A percentile compares a stretch with the other conserved stretches of the same genome.
Evolutionary conservation across 75 land plant species (phyloP).

Genomic region (Ceratopteris richardii): DNA sequence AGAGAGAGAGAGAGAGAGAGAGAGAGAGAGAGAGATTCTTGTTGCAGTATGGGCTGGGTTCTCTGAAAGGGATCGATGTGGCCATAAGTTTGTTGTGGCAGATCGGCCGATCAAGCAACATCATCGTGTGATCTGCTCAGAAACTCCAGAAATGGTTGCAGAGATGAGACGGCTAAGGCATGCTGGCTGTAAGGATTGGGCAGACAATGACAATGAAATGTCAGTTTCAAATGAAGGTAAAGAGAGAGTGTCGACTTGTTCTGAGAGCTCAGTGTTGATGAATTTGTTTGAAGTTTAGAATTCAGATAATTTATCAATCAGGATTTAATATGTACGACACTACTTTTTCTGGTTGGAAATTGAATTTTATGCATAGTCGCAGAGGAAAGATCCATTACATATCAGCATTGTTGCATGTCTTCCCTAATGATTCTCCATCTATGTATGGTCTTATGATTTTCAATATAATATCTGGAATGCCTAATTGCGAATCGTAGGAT

Average conservation of each 20-base stretch:
- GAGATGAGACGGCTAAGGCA: constrained; percentile 29
- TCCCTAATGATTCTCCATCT: too few species aligned
- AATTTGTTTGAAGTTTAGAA: not conserved
- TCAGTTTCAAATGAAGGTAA: not conserved
- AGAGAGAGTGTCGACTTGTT: not conserved
- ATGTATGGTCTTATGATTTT: too few species aligned
- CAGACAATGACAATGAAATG: not conserved
- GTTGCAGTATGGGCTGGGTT: constrained; percentile 92
- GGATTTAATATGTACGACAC: too few species aligned
- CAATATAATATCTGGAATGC: too few species aligned
- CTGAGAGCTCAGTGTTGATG: not conserved
- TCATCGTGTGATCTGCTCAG: constrained; percentile 44
- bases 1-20: not conserved
- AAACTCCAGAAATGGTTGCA: constrained; percentile 38
- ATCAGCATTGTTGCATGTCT: too few species aligned
- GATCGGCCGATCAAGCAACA: constrained; percentile 59
- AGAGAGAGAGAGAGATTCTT: not conserved
- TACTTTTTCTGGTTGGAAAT: too few species aligned
- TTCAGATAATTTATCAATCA: too few species aligned
- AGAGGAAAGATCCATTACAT: too few species aligned
- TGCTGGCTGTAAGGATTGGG: constrained; percentile 16
- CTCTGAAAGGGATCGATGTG: constrained; percentile 63
- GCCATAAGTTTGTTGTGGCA: constrained; percentile 74
- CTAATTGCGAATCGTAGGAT: too few species aligned
- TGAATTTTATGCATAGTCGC: too few species aligned